Percentiles rank a stretch among this genome's conserved stretches.
Evolutionary conservation across 140 eudicot species (phyloP).

Genomic region (Ambrosia hybrid): DNA sequence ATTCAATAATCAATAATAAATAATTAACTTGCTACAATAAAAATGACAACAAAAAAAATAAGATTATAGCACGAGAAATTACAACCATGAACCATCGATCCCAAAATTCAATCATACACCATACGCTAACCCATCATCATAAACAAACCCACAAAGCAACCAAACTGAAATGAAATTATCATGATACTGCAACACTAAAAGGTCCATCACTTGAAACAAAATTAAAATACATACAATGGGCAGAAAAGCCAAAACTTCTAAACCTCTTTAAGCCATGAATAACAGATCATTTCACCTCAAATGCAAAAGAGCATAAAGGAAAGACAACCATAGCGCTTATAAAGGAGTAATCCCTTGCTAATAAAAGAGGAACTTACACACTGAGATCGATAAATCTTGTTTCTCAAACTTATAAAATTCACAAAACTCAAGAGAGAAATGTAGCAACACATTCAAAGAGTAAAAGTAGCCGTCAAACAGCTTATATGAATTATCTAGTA

Average conservation of each 20-base stretch:
- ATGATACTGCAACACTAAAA: constrained; percentile 8
- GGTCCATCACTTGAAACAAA: constrained; percentile 8
- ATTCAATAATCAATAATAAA: constrained; percentile 10
- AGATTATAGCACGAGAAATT: too few relatives aligned
- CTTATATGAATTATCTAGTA: neutral
- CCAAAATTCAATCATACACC: constrained; percentile 14
- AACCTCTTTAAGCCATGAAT: constrained; percentile 9
- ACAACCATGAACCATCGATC: neutral
- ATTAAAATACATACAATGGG: neutral
- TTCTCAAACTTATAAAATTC: constrained; percentile 9
- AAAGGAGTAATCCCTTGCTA: neutral
- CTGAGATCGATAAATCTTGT: neutral
- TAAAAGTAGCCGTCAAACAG: constrained; percentile 13
- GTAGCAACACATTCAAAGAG: constrained; percentile 15
- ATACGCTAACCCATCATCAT: neutral
- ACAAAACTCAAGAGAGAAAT: neutral
- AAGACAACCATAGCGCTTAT: neutral
- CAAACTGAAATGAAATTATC: constrained; percentile 14
- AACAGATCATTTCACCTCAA: constrained; percentile 21
- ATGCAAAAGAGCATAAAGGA: constrained; percentile 10
- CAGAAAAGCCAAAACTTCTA: neutral
- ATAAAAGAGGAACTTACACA: neutral
- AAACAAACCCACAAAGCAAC: constrained; percentile 21
- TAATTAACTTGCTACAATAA: constrained; percentile 1
- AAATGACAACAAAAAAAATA: neutral